These are phyloP conservation scores for Pyricularia grisea DNA, from an alignment of 2,329 filamentous ascomycete species.

Conservation along the genomic window DNA sequence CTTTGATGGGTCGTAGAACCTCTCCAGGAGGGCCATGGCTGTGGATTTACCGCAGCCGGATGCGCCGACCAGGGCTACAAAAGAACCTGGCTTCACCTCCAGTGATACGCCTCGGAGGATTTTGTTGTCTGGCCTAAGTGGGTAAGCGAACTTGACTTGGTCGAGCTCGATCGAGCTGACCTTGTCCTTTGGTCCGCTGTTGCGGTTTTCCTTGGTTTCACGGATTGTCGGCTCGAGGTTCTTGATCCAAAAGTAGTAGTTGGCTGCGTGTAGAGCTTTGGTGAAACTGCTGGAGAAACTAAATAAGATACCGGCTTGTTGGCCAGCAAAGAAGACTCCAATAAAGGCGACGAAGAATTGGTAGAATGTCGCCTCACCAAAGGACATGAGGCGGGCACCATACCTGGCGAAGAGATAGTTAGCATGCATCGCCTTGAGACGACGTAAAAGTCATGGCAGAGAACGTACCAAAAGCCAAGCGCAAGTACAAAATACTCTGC, in stretches of 20 bases:
- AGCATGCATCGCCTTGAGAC: neutral
- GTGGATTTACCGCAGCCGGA: constrained; percentile 54
- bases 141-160: constrained; percentile 55
- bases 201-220: constrained; percentile 29
- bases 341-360: constrained; percentile 42
- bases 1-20: constrained; percentile 31
- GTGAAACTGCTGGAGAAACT: constrained; percentile 42
- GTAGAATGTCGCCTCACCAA: constrained; percentile 27
- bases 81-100: constrained; percentile 33
- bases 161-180: constrained; percentile 34
- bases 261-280: constrained; percentile 36
- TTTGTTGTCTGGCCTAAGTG: constrained; percentile 29
- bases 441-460: neutral
- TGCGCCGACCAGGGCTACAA: constrained; percentile 43
- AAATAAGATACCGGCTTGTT: constrained; percentile 30
- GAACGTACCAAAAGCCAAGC: constrained; percentile 26
- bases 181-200: constrained; percentile 21
- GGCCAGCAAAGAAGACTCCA: constrained; percentile 35
- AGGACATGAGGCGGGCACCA: constrained; percentile 25
- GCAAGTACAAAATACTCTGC: constrained; percentile 31
- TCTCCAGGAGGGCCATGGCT: constrained; percentile 41
- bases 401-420: constrained; percentile 12
- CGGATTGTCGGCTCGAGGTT: constrained; percentile 28
- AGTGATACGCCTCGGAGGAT: constrained; percentile 30
- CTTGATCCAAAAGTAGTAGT: constrained; percentile 41